Percentiles rank a stretch among this genome's conserved stretches.
These are phyloP conservation scores for Sugiyamaella xylanicola DNA, from an alignment of 1,139 yeast genomes.

Conservation along the genomic window DNA sequence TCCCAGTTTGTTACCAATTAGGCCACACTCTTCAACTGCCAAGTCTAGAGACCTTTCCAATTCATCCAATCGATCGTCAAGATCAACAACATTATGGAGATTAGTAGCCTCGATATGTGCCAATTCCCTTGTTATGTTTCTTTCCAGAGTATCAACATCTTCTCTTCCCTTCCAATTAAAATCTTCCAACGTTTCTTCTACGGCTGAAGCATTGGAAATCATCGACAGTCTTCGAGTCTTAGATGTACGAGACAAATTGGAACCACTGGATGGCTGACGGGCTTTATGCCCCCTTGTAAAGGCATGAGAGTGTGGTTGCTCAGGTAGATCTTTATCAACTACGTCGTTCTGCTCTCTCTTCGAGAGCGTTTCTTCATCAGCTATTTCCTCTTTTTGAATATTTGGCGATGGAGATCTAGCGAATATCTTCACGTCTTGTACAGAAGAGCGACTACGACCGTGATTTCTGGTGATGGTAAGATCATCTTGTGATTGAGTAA, in stretches of 20 bases:
- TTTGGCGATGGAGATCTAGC: not conserved
- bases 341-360: conserved; percentile 3
- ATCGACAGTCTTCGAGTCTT: conserved; percentile 19
- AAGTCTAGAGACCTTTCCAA: conserved; percentile 48
- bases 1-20: conserved; percentile 57
- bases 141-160: conserved; percentile 58
- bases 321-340: conserved; percentile 7
- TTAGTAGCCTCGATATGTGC: conserved; percentile 53
- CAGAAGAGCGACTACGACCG: conserved; percentile 6
- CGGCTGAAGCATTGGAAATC: conserved; percentile 28
- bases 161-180: conserved; percentile 73
- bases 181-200: conserved; percentile 73
- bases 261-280: conserved; percentile 17
- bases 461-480: not conserved
- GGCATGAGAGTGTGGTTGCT: not conserved
- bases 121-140: conserved; percentile 57
- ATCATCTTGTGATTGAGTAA: too few species aligned
- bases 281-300: conserved; percentile 11
- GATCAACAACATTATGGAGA: conserved; percentile 51
- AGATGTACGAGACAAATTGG: conserved; percentile 14
- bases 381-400: not conserved
- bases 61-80: conserved; percentile 49
- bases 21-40: conserved; percentile 65
- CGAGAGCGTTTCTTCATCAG: not conserved
- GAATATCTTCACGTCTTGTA: conserved; percentile 2